phyloP scores from a whole-genome alignment of 768 basidiomycete species.

The Serendipita vermifera region DNA sequence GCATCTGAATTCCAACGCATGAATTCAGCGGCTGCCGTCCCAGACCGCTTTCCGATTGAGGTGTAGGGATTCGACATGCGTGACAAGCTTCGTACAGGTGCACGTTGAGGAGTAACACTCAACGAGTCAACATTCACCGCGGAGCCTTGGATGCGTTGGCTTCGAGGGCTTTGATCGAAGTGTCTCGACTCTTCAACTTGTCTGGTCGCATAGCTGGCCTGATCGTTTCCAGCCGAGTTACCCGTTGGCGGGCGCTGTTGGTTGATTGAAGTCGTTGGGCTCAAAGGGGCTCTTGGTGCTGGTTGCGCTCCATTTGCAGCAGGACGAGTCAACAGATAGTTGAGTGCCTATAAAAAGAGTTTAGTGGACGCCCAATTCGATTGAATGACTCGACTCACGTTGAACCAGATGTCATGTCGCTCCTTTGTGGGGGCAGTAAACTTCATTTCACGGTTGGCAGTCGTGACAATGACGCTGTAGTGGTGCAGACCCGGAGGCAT shows the following conservation, averaged over 20 bases:
- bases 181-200: conserved; percentile 8
- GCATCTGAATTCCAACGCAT: conserved; percentile 67
- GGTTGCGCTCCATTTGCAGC: conserved; percentile 22
- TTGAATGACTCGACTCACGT: conserved; percentile 36
- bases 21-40: conserved; percentile 87
- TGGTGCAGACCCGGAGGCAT: conserved; percentile 87
- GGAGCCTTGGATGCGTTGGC: conserved; percentile 42
- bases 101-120: conserved; percentile 58
- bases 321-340: conserved; percentile 78
- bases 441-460: conserved; percentile 93
- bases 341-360: conserved; percentile 52
- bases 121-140: conserved; percentile 42
- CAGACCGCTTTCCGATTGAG: conserved; percentile 71
- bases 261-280: conserved; percentile 15
- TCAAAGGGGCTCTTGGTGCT: background rate
- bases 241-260: conserved; percentile 18
- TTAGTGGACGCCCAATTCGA: conserved; percentile 12
- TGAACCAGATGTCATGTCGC: conserved; percentile 93
- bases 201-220: conserved; percentile 12
- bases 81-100: conserved; percentile 63
- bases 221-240: conserved; percentile 14
- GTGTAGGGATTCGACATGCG: conserved; percentile 56
- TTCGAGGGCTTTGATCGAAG: conserved; percentile 49
- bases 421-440: conserved; percentile 95
- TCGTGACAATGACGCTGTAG: conserved; percentile 85